phyloP scores from a whole-genome alignment of 257 asterid genomes.

The Fraxinus cuspidata region DNA sequence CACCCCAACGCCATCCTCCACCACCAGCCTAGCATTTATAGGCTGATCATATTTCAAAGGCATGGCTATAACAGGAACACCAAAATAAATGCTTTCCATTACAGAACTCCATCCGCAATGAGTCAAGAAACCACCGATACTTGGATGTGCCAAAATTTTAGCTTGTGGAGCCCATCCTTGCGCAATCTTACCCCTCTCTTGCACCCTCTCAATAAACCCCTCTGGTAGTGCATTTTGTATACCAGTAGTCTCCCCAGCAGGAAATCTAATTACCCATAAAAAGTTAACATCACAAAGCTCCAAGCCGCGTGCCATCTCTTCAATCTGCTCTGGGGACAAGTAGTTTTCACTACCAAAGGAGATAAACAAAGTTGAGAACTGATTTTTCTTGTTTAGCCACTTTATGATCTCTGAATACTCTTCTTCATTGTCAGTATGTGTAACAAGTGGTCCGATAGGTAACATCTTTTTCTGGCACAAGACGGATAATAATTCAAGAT shows the following conservation, averaged over 20 bases:
- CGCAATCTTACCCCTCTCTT: conserved; percentile 27
- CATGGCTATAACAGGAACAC: conserved; percentile 43
- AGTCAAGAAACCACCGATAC: conserved; percentile 36
- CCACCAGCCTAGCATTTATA: conserved; percentile 32
- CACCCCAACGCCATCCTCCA: conserved; percentile 36
- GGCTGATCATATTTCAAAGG: conserved; percentile 39
- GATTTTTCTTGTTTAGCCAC: conserved; percentile 30
- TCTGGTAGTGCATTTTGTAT: conserved; percentile 21
- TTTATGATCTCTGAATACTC: conserved; percentile 23
- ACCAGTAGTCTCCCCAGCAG: background rate
- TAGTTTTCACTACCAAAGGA: conserved; percentile 40
- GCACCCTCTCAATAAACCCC: conserved; percentile 32
- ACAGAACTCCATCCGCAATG: conserved; percentile 53
- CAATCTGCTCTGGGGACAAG: conserved; percentile 25
- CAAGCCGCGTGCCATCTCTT: conserved; percentile 33
- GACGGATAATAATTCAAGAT: conserved; percentile 28
- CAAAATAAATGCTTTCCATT: conserved; percentile 34
- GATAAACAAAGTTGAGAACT: conserved; percentile 28
- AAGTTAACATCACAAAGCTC: conserved; percentile 24
- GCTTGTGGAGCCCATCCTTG: conserved; percentile 39
- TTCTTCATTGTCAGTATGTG: background rate
- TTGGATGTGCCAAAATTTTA: conserved; percentile 15
- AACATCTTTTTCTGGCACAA: conserved; percentile 26
- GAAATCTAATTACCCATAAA: conserved; percentile 34
- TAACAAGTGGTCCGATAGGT: conserved; percentile 32